Percentiles rank a stretch among this genome's conserved stretches.
These are phyloP conservation scores for Lachnellula hyalina DNA, from an alignment of 2,329 filamentous ascomycete genomes.

Conservation along the genomic window DNA sequence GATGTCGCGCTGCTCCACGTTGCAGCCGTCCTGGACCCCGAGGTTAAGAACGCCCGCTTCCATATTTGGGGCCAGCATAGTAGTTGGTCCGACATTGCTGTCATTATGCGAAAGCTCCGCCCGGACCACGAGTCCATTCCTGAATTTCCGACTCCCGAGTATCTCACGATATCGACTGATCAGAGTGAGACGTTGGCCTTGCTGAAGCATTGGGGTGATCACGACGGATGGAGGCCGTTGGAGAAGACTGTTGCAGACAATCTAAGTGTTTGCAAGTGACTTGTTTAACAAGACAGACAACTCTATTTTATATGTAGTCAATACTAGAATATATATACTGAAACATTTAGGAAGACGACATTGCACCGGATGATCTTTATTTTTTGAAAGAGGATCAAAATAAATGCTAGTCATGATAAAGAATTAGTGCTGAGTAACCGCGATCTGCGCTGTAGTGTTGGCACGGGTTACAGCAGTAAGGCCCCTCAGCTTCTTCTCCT, in stretches of 20 bases:
- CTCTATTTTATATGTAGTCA: too few relatives aligned
- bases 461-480: not conserved
- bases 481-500: not conserved
- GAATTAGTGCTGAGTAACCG: not conserved
- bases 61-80: conserved; percentile 18
- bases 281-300: too few relatives aligned
- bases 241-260: not conserved
- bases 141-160: conserved; percentile 10
- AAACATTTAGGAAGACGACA: too few relatives aligned
- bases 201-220: conserved; percentile 16
- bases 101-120: conserved; percentile 19
- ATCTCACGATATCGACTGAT: conserved; percentile 12
- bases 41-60: conserved; percentile 20
- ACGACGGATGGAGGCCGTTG: conserved; percentile 17
- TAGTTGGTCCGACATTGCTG: conserved; percentile 25
- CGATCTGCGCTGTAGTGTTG: not conserved
- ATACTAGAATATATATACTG: too few relatives aligned
- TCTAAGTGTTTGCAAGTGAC: conserved; percentile 26
- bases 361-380: not conserved
- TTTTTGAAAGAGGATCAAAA: not conserved
- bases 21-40: conserved; percentile 25
- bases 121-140: conserved; percentile 19
- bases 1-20: conserved; percentile 28
- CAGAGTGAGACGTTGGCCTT: conserved; percentile 7
- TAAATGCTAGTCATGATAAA: not conserved